Base-by-base conservation (phyloP, 495 filamentous ascomycete species). In the Astrothelium macrocarpum region DNA sequence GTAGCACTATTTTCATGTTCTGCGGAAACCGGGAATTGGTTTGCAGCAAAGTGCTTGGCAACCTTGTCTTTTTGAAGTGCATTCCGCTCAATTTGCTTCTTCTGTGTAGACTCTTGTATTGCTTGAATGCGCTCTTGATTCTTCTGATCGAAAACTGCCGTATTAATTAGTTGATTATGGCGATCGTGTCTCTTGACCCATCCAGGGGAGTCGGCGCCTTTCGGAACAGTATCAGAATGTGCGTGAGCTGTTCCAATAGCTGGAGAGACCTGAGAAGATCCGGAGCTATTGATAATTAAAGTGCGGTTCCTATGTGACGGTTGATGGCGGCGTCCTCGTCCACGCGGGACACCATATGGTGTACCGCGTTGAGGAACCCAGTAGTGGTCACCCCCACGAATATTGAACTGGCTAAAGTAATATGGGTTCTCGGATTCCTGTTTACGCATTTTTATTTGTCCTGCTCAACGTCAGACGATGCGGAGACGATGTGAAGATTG, bases 121-220 rank as follows among this genome's bases (percentile, higher is more conserved):
- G 89, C 90, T 69, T 84, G 86, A 1, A 84, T 78, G 39, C 90
- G 80, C n/a, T 83, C 80, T 66, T 86, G 83, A 1, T 80, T 79
- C 62, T 89, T 84, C 73, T 89, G 86, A 68, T 95, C 87, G 74
- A 89, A 95, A 16, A 95, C 81, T 1, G 85, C 81, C 20, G 86
- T 81, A 71, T 95, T 96, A 75, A 97, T 96, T 58, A 96, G 75
- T 73, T 96, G 91, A 75, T 92, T 83, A 67, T 95, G 90, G 60
- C 90, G 87, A 67, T 91, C 91, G 61, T 79, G 85, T 71, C 88
- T 93, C 25, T 87, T 81, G 32, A 95, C 84, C 87, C 90, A 95
- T 12, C 83, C 70, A 25, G 73, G 62, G 65, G 62, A 11, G 45
- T 67, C 64, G 59, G 53, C 5, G 14, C 18, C 26, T 2, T 34